These are phyloP conservation scores for Brassica carinata DNA, from an alignment of 345 rosid genomes.

Conservation along the genomic window DNA sequence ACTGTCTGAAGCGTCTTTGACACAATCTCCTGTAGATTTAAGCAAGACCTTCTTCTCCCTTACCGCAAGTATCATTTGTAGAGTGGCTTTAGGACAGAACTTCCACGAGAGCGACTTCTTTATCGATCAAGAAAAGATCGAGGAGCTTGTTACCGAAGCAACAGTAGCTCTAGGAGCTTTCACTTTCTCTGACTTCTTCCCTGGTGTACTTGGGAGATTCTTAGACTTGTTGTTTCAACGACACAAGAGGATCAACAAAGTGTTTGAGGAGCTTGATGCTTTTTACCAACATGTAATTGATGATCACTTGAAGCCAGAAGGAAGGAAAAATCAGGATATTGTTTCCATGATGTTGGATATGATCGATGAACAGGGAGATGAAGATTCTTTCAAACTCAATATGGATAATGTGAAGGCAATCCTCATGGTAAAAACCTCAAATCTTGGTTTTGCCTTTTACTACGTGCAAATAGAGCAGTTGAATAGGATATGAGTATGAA, in stretches of 20 bases:
- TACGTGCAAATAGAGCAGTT: slow-evolving; percentile 2
- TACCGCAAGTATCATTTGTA: slow-evolving; percentile 36
- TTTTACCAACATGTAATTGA: slow-evolving; percentile 48
- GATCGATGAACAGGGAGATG: neutral
- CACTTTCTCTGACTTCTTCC: slow-evolving; percentile 41
- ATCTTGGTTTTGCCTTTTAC: neutral
- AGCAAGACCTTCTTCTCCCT: slow-evolving; percentile 31
- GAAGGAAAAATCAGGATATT: slow-evolving; percentile 25
- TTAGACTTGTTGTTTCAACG: slow-evolving; percentile 45
- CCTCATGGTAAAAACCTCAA: neutral
- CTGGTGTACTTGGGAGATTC: slow-evolving; percentile 37
- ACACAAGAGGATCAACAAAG: slow-evolving; percentile 31
- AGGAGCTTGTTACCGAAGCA: slow-evolving; percentile 9
- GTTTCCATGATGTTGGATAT: slow-evolving; percentile 25
- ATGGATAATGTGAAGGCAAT: neutral
- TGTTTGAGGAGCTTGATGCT: slow-evolving; percentile 40
- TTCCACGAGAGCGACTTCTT: slow-evolving; percentile 28
- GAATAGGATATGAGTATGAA: neutral
- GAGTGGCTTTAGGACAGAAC: slow-evolving; percentile 49
- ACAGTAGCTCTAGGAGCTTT: neutral
- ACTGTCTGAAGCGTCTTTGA: neutral
- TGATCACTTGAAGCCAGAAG: slow-evolving; percentile 47
- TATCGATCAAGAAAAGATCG: slow-evolving; percentile 11
- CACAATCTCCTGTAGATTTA: slow-evolving; percentile 28
- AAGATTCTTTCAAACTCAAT: neutral